Conservation (phyloP, 2,329 filamentous ascomycete genomes). For the Penicillium sp. region DNA sequence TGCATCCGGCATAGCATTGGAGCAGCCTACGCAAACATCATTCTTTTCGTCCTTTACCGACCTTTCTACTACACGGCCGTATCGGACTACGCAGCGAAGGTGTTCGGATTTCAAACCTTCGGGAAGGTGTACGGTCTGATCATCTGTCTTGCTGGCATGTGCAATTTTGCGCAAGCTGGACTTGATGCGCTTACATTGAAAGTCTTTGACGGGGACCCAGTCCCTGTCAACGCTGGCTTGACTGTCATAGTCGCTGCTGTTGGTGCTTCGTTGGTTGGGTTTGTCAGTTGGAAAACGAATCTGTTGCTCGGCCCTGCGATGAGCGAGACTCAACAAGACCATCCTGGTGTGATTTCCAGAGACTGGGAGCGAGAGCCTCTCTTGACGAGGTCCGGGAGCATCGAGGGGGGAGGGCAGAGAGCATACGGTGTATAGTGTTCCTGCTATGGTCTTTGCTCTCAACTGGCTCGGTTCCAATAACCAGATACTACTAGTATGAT, state of each 20-base stretch:
- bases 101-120: conserved; percentile 90
- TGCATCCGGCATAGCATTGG: conserved; percentile 72
- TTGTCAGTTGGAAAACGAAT: conserved; percentile 60
- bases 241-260: conserved; percentile 65
- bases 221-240: conserved; percentile 76
- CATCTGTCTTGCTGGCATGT: conserved; percentile 80
- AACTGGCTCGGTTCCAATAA: too few relatives aligned
- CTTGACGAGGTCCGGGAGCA: conserved; percentile 2
- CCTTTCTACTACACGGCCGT: conserved; percentile 90
- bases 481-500: too few relatives aligned
- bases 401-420: conserved; percentile 2
- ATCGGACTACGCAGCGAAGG: conserved; percentile 86
- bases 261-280: conserved; percentile 68
- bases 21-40: conserved; percentile 72
- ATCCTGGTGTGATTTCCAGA: conserved; percentile 4
- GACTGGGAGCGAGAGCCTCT: conserved; percentile 17
- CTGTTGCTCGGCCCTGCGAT: conserved; percentile 16
- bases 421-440: conserved; percentile 5
- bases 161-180: conserved; percentile 82
- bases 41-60: conserved; percentile 80
- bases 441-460: too few relatives aligned
- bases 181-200: conserved; percentile 79
- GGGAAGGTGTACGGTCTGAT: conserved; percentile 93
- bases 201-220: conserved; percentile 71
- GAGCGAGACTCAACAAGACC: not conserved